Base-by-base conservation (phyloP, 306 rosid genomes). In the Vicia villosa region DNA sequence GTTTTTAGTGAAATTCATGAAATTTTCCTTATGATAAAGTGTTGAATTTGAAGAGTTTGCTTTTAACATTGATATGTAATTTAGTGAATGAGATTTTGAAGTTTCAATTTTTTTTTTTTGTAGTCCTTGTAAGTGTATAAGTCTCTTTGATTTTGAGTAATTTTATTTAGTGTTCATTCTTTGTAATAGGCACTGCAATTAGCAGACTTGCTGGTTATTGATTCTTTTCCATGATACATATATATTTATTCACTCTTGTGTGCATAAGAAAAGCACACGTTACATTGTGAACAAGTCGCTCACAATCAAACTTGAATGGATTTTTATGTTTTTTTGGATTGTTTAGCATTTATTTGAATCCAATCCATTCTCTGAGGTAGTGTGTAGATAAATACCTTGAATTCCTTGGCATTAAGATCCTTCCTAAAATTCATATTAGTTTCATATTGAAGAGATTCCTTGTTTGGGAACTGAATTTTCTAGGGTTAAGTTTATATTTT, bases 81-180 rank as follows among this genome's bases (percentile, higher is more conserved):
- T 61, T 46, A 42, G 49, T 42, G 24, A 54, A 60, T 82, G 58
- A 84, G 36, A 59, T 50, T 70, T 63, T 60, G 10, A 51, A 47
- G 10, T 47, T 56, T 54, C 38, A 34, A 17, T 66, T 74, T 43
- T 32, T 57, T 24, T 24, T 46, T 17, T 45, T 46, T 5, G 3
- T 57, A 42, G 43, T 64, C 14, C 14, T 16, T 51, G 2, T 42
- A 3, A 69, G 28, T 22, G 28, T 43, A 17, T 43, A 30, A 43
- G 49, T 17, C 28, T 28, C 15, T 28, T 32, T 10, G 22, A 17
- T 24, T 41, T 24, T 16, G 56, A 42, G 34, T 41, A 17, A 43
- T 19, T 22, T 28, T 45, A 66, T 47, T 21, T 5, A 71, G 42
- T 71, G 24, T 30, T 71, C 15, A 57, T 42, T 70, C 41, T 67